Percentiles rank a stretch among this genome's conserved stretches.
phyloP scores from a whole-genome alignment of 306 rosid genomes.

The Comarum palustre region DNA sequence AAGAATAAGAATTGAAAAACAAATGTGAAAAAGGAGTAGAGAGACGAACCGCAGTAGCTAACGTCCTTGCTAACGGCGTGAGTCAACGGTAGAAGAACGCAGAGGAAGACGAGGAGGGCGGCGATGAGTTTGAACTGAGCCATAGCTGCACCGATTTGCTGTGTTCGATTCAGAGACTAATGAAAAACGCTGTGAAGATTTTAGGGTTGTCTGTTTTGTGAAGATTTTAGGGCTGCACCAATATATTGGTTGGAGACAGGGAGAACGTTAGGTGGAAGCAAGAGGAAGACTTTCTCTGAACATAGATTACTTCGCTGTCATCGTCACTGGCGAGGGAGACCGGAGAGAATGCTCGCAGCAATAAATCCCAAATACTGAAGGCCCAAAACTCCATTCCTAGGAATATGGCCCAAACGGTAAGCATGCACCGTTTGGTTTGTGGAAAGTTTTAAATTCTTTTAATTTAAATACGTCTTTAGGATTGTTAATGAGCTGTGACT shows the following conservation, averaged over 20 bases:
- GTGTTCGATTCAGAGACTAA: background rate
- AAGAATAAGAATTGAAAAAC: background rate
- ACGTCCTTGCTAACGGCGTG: constrained; percentile 43
- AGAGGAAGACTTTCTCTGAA: background rate
- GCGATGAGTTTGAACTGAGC: constrained; percentile 25
- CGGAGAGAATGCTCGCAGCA: too few species aligned
- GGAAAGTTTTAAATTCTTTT: too few species aligned
- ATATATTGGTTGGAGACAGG: background rate
- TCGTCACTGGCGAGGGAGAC: too few species aligned
- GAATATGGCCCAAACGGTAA: too few species aligned
- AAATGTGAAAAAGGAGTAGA: background rate
- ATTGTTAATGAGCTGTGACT: too few species aligned
- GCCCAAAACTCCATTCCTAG: too few species aligned
- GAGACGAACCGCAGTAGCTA: constrained; percentile 46
- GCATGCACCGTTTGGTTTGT: too few species aligned
- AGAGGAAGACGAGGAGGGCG: constrained; percentile 30
- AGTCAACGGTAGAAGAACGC: constrained; percentile 33
- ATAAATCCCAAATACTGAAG: too few species aligned
- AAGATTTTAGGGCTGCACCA: too few species aligned
- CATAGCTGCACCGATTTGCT: constrained; percentile 30
- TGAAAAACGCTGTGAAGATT: background rate
- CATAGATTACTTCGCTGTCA: background rate
- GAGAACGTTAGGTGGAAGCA: background rate
- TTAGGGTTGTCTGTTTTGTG: background rate
- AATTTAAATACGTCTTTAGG: too few species aligned